phyloP scores from a whole-genome alignment of 306 rosid genomes.

The Citrullus colocynthis region DNA sequence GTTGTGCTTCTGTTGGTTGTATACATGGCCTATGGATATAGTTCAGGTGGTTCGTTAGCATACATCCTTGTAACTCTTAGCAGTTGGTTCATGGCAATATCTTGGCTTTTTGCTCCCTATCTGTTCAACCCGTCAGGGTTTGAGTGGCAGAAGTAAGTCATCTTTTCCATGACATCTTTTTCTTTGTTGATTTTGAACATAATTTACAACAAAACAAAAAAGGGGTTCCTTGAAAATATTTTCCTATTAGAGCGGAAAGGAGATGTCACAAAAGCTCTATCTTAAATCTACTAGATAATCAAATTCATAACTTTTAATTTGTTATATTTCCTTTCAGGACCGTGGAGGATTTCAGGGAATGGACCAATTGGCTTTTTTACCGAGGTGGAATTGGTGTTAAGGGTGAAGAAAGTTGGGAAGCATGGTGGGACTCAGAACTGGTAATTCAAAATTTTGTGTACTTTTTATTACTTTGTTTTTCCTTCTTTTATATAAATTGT shows the following conservation, averaged over 20 bases:
- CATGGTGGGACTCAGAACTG: conserved; percentile 99
- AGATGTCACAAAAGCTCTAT: background rate
- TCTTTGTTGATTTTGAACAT: background rate
- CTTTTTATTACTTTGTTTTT: background rate
- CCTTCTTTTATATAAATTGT: no score
- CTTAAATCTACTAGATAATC: no score
- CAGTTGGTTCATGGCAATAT: no score
- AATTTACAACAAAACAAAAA: background rate
- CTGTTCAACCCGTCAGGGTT: no score
- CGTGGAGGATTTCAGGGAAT: conserved; percentile 81
- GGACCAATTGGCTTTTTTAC: conserved; percentile 96
- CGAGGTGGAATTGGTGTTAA: conserved; percentile 95
- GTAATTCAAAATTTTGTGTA: conserved; percentile 17
- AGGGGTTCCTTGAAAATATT: background rate
- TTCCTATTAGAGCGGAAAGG: background rate
- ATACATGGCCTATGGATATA: conserved; percentile 29
- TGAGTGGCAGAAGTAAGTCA: background rate
- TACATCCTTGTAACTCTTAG: no score
- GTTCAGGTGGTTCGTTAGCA: no score
- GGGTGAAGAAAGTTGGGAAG: conserved; percentile 99
- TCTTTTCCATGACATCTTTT: background rate
- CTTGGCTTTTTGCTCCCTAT: no score
- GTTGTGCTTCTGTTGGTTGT: conserved; percentile 73
- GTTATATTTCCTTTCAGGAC: conserved; percentile 35
- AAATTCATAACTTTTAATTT: background rate